Percentiles rank a stretch among this genome's conserved stretches.
Conservation (phyloP, 1,284 basidiomycete genomes). For the Moesziomyces parantarcticus region DNA sequence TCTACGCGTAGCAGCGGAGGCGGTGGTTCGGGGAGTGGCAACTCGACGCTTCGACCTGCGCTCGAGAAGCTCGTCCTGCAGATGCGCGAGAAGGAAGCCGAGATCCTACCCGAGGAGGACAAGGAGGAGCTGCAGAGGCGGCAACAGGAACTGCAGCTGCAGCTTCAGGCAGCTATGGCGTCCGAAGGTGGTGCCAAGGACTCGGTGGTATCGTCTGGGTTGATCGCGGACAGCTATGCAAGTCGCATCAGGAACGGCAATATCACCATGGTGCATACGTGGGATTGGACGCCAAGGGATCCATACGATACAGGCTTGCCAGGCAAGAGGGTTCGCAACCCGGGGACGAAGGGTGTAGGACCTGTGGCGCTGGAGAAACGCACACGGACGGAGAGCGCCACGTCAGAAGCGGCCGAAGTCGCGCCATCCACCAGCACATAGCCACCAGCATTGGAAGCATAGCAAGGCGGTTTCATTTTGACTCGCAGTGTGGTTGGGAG, state of each 20-base stretch:
- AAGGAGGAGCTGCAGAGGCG: constrained; percentile 45
- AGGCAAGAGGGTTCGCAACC: constrained; percentile 28
- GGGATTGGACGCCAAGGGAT: constrained; percentile 56
- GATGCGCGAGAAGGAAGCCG: constrained; percentile 44
- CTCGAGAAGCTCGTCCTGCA: constrained; percentile 51
- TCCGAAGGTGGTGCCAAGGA: constrained; percentile 38
- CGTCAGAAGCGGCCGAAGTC: constrained; percentile 12
- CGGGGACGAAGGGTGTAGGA: constrained; percentile 22
- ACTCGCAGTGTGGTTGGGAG: too few species aligned
- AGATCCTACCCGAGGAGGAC: constrained; percentile 38
- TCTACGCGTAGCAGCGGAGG: constrained; percentile 47
- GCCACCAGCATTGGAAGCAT: too few species aligned
- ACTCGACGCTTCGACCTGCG: constrained; percentile 53
- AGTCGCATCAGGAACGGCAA: constrained; percentile 50
- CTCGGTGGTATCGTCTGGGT: constrained; percentile 30
- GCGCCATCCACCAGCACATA: background rate
- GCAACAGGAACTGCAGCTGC: constrained; percentile 50
- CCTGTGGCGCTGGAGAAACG: constrained; percentile 43
- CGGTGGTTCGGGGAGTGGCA: constrained; percentile 55
- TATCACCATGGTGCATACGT: constrained; percentile 59
- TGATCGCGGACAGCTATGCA: constrained; percentile 48
- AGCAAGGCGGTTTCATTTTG: too few species aligned
- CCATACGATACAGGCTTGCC: constrained; percentile 43
- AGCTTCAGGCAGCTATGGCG: constrained; percentile 45
- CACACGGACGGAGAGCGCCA: constrained; percentile 17